Evolutionary conservation across 2,329 filamentous ascomycete species (phyloP).

Genomic region (Talaromyces piceae): DNA sequence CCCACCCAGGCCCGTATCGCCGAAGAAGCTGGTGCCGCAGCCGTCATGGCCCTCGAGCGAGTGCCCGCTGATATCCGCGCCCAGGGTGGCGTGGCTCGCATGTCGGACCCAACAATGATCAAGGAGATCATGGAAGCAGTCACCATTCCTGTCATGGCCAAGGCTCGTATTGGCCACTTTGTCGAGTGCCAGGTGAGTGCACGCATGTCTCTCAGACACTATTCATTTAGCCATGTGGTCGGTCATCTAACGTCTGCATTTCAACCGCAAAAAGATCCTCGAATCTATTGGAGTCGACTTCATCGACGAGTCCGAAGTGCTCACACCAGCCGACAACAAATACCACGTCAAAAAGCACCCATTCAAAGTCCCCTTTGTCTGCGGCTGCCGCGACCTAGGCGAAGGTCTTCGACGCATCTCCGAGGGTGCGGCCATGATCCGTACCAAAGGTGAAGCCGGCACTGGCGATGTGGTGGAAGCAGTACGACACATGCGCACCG

Average conservation of each 20-base stretch:
- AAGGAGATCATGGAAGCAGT: slow-evolving; percentile 90
- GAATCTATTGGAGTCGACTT: slow-evolving; percentile 94
- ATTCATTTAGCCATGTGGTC: too few relatives aligned
- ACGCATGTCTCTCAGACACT: background rate
- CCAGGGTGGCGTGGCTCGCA: slow-evolving; percentile 88
- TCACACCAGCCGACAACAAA: slow-evolving; percentile 84
- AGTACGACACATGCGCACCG: slow-evolving; percentile 88
- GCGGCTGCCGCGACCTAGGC: slow-evolving; percentile 87
- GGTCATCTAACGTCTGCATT: background rate
- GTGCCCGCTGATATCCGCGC: slow-evolving; percentile 93
- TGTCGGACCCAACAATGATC: slow-evolving; percentile 94
- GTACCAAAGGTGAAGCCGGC: slow-evolving; percentile 95
- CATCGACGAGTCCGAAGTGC: slow-evolving; percentile 95
- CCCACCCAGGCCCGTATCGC: slow-evolving; percentile 80
- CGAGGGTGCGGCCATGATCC: slow-evolving; percentile 97
- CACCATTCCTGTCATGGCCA: slow-evolving; percentile 98
- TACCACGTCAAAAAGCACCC: slow-evolving; percentile 85
- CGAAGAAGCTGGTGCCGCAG: slow-evolving; percentile 89
- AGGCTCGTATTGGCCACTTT: slow-evolving; percentile 94
- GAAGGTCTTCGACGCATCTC: slow-evolving; percentile 85
- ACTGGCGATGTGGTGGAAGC: slow-evolving; percentile 97
- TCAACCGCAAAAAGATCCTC: slow-evolving; percentile 58
- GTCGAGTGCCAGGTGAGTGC: slow-evolving; percentile 75
- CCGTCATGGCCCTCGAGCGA: slow-evolving; percentile 97
- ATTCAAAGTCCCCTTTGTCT: slow-evolving; percentile 86